These are phyloP conservation scores for Cyclocybe aegerita DNA, from an alignment of 768 basidiomycete species.

Conservation along the genomic window DNA sequence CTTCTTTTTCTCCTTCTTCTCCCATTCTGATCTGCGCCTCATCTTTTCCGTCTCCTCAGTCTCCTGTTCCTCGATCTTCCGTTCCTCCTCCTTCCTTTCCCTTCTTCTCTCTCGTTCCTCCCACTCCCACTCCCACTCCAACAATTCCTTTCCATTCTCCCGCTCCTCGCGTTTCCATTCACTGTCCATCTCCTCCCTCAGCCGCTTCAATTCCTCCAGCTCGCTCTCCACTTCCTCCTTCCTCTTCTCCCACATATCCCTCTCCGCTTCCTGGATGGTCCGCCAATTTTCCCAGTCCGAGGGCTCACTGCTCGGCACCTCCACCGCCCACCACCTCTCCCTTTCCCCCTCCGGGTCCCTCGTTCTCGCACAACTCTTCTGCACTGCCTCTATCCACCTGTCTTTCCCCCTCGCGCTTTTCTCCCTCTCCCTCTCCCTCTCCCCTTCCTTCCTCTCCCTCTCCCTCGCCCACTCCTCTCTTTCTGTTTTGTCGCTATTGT, in stretches of 20 bases:
- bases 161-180: conserved; percentile 6
- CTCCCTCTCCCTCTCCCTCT: no score
- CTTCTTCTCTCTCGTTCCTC: no score
- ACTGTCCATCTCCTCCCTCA: conserved; percentile 26
- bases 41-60: conserved; percentile 3
- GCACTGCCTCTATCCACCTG: no score
- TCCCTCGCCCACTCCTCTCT: no score
- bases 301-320: conserved; percentile 32
- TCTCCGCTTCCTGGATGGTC: conserved; percentile 42
- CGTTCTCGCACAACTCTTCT: no score
- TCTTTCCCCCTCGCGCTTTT: no score
- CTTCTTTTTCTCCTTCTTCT: conserved; percentile 14
- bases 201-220: conserved; percentile 44
- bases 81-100: no score
- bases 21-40: no score
- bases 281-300: conserved; percentile 37
- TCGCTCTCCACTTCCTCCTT: conserved; percentile 42
- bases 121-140: no score
- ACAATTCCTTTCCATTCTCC: conserved; percentile 2
- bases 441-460: no score
- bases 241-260: conserved; percentile 40
- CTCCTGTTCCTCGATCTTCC: neutral
- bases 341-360: no score
- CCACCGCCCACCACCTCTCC: neutral
- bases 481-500: no score